Base-by-base conservation (phyloP, 2,329 filamentous ascomycete genomes). In the Aspergillus puulaauensis region DNA sequence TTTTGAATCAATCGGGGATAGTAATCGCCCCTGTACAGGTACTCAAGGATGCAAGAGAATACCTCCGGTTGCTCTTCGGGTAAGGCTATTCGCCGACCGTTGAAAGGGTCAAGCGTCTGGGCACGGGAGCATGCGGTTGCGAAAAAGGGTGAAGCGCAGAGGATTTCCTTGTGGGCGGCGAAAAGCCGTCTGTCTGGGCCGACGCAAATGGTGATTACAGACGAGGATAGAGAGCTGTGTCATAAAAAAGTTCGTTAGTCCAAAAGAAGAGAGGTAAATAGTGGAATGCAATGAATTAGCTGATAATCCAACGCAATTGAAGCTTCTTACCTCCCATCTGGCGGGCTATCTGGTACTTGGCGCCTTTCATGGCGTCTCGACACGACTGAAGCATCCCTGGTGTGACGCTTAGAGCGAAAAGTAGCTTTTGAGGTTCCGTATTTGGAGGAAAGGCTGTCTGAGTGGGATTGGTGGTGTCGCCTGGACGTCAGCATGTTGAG, bases 11-110 rank as follows among this genome's bases (percentile, higher is more conserved):
- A 82, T 17, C 89, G 88, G 3, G 93, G 92, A 66, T 88, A 93
- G 78, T 96, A 96, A 75, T 96, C 93, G 63, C 92, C 92, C 77
- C 96, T 96, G 83, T 96, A 96, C 56, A 97, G 86, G 66, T 89
- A 96, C 72, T 97, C 93, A 56, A 97, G 86, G 11, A 97, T 83
- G 6, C 89, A 92, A 7, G 91, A 96, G 75, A 97, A 93, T 68
- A 96, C 88, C 73, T 96, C 91, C 19, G 93, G 91, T 66, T 93
- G 88, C 75, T 96, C 93, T 59, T 93, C 86, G 1, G 91, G 89
- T 2, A 96, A 84, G 52, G 88, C 83, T 71, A 96, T 89, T 54
- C 88, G 87, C 77, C 91, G 92, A 70, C 80, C 81, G 48, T 73
- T 41, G 6, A 27, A 71, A 15, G 79, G 76, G 85, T 54, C 54